These are phyloP conservation scores for Diaporthe helianthi DNA, from an alignment of 2,329 filamentous ascomycete genomes.

Conservation along the genomic window DNA sequence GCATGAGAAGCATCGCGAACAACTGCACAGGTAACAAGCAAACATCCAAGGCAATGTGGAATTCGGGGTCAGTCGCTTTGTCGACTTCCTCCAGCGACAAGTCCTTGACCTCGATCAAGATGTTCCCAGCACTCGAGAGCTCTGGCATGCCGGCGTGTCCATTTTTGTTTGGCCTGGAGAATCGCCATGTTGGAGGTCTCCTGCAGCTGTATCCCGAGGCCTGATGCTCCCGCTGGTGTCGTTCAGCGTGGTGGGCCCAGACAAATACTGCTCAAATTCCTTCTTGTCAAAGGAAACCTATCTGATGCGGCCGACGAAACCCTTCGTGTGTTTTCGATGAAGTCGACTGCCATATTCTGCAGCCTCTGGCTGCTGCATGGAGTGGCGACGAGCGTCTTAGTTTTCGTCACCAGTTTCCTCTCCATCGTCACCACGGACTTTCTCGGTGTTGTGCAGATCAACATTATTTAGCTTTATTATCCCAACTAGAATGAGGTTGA, in stretches of 20 bases:
- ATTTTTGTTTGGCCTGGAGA: constrained; percentile 12
- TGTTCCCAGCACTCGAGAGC: not conserved
- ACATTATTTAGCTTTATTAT: constrained; percentile 5
- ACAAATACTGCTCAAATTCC: constrained; percentile 12
- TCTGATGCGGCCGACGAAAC: constrained; percentile 14
- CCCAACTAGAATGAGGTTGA: constrained; percentile 15
- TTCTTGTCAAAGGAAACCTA: constrained; percentile 14
- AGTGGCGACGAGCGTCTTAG: not conserved
- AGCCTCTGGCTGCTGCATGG: not conserved
- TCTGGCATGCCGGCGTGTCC: not conserved
- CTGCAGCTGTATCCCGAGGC: constrained; percentile 17
- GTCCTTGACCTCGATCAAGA: not conserved
- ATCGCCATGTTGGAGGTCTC: constrained; percentile 20
- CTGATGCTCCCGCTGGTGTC: constrained; percentile 20
- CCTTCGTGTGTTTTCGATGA: constrained; percentile 16
- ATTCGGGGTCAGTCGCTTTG: too few relatives aligned
- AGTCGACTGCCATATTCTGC: not conserved
- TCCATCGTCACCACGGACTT: not conserved
- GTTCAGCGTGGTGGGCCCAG: constrained; percentile 22
- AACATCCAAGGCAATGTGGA: too few relatives aligned
- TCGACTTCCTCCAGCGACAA: not conserved
- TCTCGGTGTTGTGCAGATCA: not conserved
- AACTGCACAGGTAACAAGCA: not conserved
- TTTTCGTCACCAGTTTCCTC: not conserved
- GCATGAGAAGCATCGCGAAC: not conserved